Conservation (phyloP, 2,329 filamentous ascomycete genomes). For the Botrytis galanthina region DNA sequence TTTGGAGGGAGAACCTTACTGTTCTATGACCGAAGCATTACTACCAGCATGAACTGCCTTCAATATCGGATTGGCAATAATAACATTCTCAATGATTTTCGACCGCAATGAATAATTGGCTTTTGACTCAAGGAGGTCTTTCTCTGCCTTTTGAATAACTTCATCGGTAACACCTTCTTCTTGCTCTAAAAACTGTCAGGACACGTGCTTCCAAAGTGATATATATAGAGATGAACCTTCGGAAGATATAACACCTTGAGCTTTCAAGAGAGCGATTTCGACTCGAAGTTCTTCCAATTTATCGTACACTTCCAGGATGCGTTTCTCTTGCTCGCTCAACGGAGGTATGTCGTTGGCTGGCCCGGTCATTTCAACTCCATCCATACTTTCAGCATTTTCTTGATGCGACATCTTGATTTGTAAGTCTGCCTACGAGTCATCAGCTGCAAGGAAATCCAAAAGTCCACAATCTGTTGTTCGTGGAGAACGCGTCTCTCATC, state of each 20-base stretch:
- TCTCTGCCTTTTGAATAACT: constrained; percentile 57
- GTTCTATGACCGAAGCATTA: constrained; percentile 63
- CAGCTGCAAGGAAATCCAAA: not conserved
- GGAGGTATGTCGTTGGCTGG: constrained; percentile 41
- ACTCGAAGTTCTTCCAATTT: constrained; percentile 68
- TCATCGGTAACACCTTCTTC: constrained; percentile 45
- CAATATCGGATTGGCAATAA: constrained; percentile 72
- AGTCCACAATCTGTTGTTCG: not conserved
- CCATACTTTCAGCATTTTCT: constrained; percentile 28
- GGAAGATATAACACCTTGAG: constrained; percentile 38
- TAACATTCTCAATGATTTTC: constrained; percentile 64
- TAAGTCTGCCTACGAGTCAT: not conserved
- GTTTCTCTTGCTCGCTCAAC: constrained; percentile 64
- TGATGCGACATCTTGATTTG: constrained; percentile 10
- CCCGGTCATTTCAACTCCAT: constrained; percentile 31
- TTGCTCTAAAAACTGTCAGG: constrained; percentile 30
- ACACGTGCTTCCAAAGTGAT: constrained; percentile 1
- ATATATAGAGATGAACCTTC: constrained; percentile 27
- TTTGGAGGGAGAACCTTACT: constrained; percentile 47
- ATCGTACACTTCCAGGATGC: constrained; percentile 68
- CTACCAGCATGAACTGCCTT: constrained; percentile 72
- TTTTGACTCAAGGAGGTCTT: constrained; percentile 64
- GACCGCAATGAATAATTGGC: constrained; percentile 68
- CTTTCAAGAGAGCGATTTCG: constrained; percentile 64
- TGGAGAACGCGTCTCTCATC: not conserved